Evolutionary conservation across 345 rosid species (phyloP), one percentile per base, ranked within the genome.

Genomic region (Lepidium aucheri): DNA sequence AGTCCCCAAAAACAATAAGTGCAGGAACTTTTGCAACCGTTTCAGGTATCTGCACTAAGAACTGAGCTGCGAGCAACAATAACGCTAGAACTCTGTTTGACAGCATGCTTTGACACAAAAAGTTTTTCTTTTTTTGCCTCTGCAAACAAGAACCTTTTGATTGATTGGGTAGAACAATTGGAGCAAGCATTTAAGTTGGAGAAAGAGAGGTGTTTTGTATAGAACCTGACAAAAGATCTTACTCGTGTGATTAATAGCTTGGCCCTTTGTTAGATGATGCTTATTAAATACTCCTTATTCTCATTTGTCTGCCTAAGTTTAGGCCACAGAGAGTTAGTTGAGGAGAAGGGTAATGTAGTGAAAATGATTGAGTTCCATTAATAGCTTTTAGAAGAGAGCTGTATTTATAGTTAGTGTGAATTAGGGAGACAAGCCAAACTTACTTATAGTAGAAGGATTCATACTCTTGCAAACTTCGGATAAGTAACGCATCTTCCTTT

Each of bases 1-100:
- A 91, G 76, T 88, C 94, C 40, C 93, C 91, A 52, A 88, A 86
- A 34, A 86, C 94, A 6, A 91, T 86, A 24, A 86, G 50, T 1
- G 94, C 90, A 1, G 89, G 80, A 30, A 86, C 78, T 45, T 81
- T 81, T 0, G 83, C 81, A 18, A 35, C 32, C 26, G 68, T 58
- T 43, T 50, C 43, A 22, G 53, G 73, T 46, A 78, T 44, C 65
- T 75, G 82, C 69, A 50, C 54, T 4, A 82, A 70, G 35, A 82
- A 53, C 59, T 74, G 65, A 43, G 52, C 50, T 12, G 76, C 39
- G 16, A 84, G 47, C 1, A 76, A 36, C 72, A 76, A 20, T 5
- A 22, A 26, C 39, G 53, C 33, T 13, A 76, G 22, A 70, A 40
- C 51, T 70, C 69, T 58, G 46, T 64, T 70, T 17, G 3, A 53